These are phyloP conservation scores for Marasmius fiardii DNA, from an alignment of 1,284 basidiomycete genomes.

Conservation along the genomic window DNA sequence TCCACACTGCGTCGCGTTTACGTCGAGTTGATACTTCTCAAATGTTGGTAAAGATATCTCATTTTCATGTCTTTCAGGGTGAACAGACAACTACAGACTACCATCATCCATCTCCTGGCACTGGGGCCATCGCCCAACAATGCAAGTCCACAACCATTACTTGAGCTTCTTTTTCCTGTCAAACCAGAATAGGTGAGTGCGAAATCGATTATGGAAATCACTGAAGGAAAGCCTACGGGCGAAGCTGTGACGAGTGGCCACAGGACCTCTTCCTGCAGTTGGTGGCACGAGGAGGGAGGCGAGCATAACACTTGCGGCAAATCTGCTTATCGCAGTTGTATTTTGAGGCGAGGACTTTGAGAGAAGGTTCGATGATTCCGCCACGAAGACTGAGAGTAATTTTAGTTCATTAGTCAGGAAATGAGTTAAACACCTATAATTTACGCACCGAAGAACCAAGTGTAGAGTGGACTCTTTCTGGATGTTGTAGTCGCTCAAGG, in stretches of 20 bases:
- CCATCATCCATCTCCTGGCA: no score
- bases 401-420: neutral
- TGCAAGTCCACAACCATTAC: slow-evolving; percentile 45
- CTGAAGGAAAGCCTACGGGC: slow-evolving; percentile 66
- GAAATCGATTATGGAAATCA: slow-evolving; percentile 4
- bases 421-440: neutral
- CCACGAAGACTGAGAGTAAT: slow-evolving; percentile 79
- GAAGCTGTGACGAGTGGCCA: slow-evolving; percentile 93
- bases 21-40: no score
- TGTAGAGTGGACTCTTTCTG: slow-evolving; percentile 99
- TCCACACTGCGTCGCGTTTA: no score
- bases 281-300: slow-evolving; percentile 97
- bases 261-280: slow-evolving; percentile 96
- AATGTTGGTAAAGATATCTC: no score
- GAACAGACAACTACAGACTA: no score
- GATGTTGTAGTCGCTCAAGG: slow-evolving; percentile 95
- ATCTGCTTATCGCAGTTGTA: slow-evolving; percentile 99
- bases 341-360: slow-evolving; percentile 95
- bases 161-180: slow-evolving; percentile 93
- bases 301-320: slow-evolving; percentile 99
- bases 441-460: slow-evolving; percentile 86
- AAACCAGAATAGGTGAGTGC: slow-evolving; percentile 8
- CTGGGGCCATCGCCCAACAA: no score
- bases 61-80: no score
- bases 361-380: slow-evolving; percentile 98